Conservation (phyloP, 2,329 filamentous ascomycete genomes). For the Alternaria arborescens region DNA sequence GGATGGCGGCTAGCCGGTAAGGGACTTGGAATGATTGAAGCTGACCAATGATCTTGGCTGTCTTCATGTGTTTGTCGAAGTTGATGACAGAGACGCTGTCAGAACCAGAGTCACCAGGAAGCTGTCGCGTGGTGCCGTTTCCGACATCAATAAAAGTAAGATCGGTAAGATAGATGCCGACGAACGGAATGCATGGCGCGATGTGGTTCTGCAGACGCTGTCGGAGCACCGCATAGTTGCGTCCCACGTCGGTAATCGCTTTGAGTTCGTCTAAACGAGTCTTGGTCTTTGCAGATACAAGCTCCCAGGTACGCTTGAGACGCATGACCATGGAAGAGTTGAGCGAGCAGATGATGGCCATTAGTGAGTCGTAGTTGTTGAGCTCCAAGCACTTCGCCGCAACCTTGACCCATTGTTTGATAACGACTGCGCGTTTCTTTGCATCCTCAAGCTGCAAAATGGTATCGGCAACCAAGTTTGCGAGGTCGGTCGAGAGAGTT, state of each 20-base stretch:
- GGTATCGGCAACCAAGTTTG: conserved; percentile 90
- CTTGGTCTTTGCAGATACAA: conserved; percentile 84
- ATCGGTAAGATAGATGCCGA: conserved; percentile 96
- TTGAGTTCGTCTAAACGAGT: conserved; percentile 80
- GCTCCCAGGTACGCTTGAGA: conserved; percentile 90
- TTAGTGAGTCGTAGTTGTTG: conserved; percentile 94
- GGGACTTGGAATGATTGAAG: conserved; percentile 96
- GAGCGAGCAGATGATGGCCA: conserved; percentile 95
- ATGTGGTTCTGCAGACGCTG: conserved; percentile 84
- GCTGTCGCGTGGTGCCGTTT: conserved; percentile 83
- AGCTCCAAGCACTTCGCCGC: conserved; percentile 85
- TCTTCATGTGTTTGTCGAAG: conserved; percentile 95
- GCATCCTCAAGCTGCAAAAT: conserved; percentile 88
- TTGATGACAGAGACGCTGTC: conserved; percentile 88
- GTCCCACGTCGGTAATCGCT: conserved; percentile 84
- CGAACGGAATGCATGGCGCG: conserved; percentile 91
- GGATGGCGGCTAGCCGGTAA: conserved; percentile 81
- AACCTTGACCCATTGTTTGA: conserved; percentile 99
- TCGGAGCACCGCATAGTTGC: conserved; percentile 89
- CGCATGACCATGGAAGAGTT: conserved; percentile 92
- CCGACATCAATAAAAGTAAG: conserved; percentile 95
- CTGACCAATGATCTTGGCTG: conserved; percentile 93
- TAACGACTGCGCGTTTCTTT: conserved; percentile 87
- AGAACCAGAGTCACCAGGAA: conserved; percentile 65
- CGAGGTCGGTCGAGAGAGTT: conserved; percentile 87